Percentiles rank a stretch among this genome's conserved stretches.
These are phyloP conservation scores for Gastrolobium villosum DNA, from an alignment of 306 rosid species.

Conservation along the genomic window DNA sequence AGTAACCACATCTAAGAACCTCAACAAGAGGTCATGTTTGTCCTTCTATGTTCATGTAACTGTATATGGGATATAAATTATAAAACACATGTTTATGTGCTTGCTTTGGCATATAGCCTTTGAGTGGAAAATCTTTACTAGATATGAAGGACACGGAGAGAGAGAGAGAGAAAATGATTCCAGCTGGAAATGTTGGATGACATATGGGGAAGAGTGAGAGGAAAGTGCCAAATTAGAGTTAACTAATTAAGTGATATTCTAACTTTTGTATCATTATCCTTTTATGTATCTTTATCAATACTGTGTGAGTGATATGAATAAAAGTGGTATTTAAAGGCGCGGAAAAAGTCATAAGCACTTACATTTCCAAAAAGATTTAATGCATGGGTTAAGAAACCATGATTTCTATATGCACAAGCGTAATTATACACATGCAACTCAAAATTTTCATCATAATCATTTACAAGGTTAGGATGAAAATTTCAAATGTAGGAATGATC, in stretches of 20 bases:
- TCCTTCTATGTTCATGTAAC: conserved; percentile 2
- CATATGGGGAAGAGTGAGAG: conserved; percentile 34
- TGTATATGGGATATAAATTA: background rate
- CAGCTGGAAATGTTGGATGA: conserved; percentile 37
- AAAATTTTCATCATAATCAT: background rate
- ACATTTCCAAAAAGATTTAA: conserved; percentile 16
- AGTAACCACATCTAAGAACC: conserved; percentile 18
- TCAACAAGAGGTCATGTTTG: conserved; percentile 2
- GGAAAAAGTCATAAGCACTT: conserved; percentile 39
- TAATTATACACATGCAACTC: conserved; percentile 15
- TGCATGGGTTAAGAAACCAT: conserved; percentile 34
- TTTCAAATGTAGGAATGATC: background rate
- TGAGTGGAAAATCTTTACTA: conserved; percentile 31
- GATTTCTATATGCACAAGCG: background rate
- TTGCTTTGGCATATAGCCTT: background rate
- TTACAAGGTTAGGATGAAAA: background rate
- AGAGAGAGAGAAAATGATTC: conserved; percentile 23
- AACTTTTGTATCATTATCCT: conserved; percentile 39
- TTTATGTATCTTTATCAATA: conserved; percentile 43
- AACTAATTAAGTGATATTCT: conserved; percentile 3
- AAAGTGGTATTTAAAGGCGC: conserved; percentile 30
- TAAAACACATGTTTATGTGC: background rate
- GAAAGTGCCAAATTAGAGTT: conserved; percentile 43
- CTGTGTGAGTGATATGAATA: conserved; percentile 29
- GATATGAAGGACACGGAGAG: background rate